phyloP scores from a whole-genome alignment of 1,284 basidiomycete genomes.

The Meripilus lineatus region DNA sequence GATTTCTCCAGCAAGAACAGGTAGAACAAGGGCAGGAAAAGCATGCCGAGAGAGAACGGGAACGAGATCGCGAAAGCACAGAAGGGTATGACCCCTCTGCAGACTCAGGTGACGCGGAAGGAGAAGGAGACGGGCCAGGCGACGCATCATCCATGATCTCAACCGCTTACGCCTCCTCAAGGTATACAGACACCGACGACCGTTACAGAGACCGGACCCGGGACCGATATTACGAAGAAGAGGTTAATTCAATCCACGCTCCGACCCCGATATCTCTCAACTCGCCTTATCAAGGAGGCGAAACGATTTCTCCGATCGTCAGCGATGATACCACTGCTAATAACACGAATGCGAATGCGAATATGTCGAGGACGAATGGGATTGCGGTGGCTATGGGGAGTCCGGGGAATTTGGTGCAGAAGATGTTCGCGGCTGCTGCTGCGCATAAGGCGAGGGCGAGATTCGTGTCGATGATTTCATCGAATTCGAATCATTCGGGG shows the following conservation, averaged over 20 bases:
- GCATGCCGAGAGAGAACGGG: constrained; percentile 29
- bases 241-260: constrained; percentile 32
- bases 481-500: no score
- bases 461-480: constrained; percentile 43
- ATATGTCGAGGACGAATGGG: constrained; percentile 14
- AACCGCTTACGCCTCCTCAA: constrained; percentile 50
- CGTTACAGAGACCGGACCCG: constrained; percentile 3
- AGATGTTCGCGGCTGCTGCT: constrained; percentile 37
- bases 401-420: constrained; percentile 24
- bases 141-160: constrained; percentile 51
- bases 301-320: no score
- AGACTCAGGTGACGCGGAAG: not conserved
- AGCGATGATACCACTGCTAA: not conserved
- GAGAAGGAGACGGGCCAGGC: constrained; percentile 33
- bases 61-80: not conserved
- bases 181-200: constrained; percentile 33
- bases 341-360: not conserved
- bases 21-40: constrained; percentile 26
- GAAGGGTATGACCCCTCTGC: not conserved
- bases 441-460: constrained; percentile 57
- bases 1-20: no score
- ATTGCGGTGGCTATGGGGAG: constrained; percentile 6
- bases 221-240: constrained; percentile 34
- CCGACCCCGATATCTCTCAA: no score
- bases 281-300: no score